Base-by-base conservation (phyloP, 1,284 basidiomycete genomes). In the Stygiomarasmius scandens region DNA sequence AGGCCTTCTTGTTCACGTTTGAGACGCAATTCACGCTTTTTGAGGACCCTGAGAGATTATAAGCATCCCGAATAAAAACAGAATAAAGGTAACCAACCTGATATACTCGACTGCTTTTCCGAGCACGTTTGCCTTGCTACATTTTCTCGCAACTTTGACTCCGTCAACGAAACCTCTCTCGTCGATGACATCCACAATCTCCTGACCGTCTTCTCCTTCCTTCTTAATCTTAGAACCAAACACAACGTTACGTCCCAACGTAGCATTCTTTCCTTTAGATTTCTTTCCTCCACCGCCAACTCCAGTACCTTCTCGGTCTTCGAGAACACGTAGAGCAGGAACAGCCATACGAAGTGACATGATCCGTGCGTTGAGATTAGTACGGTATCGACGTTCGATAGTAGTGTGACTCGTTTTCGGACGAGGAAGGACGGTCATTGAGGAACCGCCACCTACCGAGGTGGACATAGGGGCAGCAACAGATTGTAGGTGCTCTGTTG, bases 351-450 rank as follows among this genome's bases (percentile, higher is more conserved):
- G 87, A 44, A 96, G 78, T 55, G 89, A 88, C 57, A 90, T 87
- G 46, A 96, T 95, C 49, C 93, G 87, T 11, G 92, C 91, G 67
- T 96, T 96, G 58, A 96, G 82, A 71, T 95, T 95, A 16, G 93
- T 95, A 41, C 94, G 85, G 67, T 95, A 93, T 29, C 94, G 82
- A 14, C 94, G 84, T 72, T 96, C 94, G 63, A 96, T 95, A 23
- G 92, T 94, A 10, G 94, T 96, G 70, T 96, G 93, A 58, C 90
- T 92, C 0, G 90, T 92, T 72, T 92, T 92, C n/a, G 89, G 85
- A 2, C 89, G 83, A 1, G 74, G 72, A 16, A 73, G 67, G 24
- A 71, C 45, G 20, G 61, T 59, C 29, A 70, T 64, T 3, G 65
- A 62, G 4, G 67, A 62, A 3, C 63, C 52, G 11, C 56, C 14